Evolutionary conservation across 2,329 filamentous ascomycete species (phyloP).

Genomic region (Onygenales sp.): DNA sequence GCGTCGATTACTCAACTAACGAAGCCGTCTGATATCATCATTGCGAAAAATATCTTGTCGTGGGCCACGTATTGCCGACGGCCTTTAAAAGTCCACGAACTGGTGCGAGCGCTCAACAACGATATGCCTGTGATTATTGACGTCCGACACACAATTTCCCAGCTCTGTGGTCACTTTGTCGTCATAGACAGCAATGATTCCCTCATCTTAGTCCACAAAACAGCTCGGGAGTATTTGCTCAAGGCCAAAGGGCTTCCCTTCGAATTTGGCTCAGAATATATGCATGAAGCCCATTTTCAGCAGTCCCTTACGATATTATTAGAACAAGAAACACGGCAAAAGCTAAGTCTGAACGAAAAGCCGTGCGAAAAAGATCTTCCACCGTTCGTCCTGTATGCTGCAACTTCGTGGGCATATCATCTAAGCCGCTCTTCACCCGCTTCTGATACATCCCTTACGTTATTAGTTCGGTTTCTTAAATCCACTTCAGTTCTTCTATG

Average conservation of each 20-base stretch:
- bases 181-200: slow-evolving; percentile 12
- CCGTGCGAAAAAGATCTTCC: not conserved
- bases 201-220: slow-evolving; percentile 18
- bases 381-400: slow-evolving; percentile 9
- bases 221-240: slow-evolving; percentile 17
- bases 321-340: not conserved
- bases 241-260: slow-evolving; percentile 3
- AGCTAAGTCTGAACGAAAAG: not conserved
- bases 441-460: slow-evolving; percentile 1
- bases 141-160: slow-evolving; percentile 12
- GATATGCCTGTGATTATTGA: slow-evolving; percentile 13
- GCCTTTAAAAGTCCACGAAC: slow-evolving; percentile 14
- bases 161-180: slow-evolving; percentile 20
- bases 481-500: slow-evolving; percentile 21
- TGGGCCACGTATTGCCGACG: slow-evolving; percentile 17
- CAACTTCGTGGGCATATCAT: slow-evolving; percentile 12
- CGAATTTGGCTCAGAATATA: not conserved
- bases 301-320: slow-evolving; percentile 15
- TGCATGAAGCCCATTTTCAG: slow-evolving; percentile 11
- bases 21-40: not conserved
- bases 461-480: slow-evolving; percentile 8
- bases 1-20: slow-evolving; percentile 5
- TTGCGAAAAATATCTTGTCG: slow-evolving; percentile 13
- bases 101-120: slow-evolving; percentile 16
- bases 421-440: slow-evolving; percentile 1